Conservation (phyloP, 805 yeast species). For the Saturnispora kantuleensis region DNA sequence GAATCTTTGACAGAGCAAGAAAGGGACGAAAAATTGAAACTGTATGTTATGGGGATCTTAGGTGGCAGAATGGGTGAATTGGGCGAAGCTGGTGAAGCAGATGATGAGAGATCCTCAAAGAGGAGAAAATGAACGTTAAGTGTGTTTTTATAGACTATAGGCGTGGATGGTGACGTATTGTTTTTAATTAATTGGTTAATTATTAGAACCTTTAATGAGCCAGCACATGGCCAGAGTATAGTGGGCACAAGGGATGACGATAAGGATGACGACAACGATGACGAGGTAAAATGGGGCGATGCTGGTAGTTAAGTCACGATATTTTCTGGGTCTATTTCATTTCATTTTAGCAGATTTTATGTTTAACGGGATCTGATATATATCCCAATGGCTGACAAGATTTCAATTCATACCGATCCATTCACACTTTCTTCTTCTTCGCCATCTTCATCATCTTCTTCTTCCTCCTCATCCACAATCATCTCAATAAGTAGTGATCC, state of each 20-base stretch:
- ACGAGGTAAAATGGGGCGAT: too few species aligned
- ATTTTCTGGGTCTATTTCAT: too few species aligned
- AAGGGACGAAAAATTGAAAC: slow-evolving; percentile 69
- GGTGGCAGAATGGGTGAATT: slow-evolving; percentile 30
- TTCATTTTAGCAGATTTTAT: too few species aligned
- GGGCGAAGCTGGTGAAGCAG: slow-evolving; percentile 9
- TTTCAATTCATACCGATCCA: too few species aligned
- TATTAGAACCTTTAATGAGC: background rate
- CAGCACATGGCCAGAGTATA: too few species aligned
- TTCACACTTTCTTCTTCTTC: background rate
- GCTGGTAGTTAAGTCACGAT: too few species aligned
- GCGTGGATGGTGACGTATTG: background rate
- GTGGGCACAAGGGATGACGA: too few species aligned
- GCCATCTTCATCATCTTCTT: slow-evolving; percentile 13
- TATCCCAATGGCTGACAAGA: too few species aligned
- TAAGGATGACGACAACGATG: too few species aligned
- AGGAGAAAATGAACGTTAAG: background rate
- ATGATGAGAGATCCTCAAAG: slow-evolving; percentile 6
- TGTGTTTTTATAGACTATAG: background rate
- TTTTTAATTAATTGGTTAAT: background rate
- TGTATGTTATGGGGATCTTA: slow-evolving; percentile 56
- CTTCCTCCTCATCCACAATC: slow-evolving; percentile 17
- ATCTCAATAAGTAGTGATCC: slow-evolving; percentile 28
- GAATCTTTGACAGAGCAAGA: slow-evolving; percentile 47
- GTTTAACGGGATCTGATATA: too few species aligned